Conservation (phyloP, 2,329 filamentous ascomycete species). For the Shiraia sp. region DNA sequence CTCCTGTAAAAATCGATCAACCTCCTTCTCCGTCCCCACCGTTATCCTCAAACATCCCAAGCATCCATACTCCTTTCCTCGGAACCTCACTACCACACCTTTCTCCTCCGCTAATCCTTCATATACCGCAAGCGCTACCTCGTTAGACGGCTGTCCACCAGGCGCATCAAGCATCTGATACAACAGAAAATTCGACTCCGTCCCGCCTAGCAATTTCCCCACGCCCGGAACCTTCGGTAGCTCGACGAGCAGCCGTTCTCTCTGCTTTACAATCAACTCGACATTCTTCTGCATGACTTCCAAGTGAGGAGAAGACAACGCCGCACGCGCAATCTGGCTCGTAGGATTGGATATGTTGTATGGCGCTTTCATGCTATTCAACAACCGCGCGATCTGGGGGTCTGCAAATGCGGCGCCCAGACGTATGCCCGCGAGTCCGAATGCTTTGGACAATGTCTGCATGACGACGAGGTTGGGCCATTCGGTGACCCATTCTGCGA, state of each 20-base stretch:
- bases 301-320: conserved; percentile 69
- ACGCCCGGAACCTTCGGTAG: conserved; percentile 77
- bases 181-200: conserved; percentile 84
- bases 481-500: conserved; percentile 89
- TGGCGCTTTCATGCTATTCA: conserved; percentile 93
- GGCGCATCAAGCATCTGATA: conserved; percentile 79
- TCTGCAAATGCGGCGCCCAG: conserved; percentile 84
- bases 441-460: conserved; percentile 98
- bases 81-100: conserved; percentile 90
- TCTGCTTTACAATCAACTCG: conserved; percentile 72
- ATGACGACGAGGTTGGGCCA: conserved; percentile 96
- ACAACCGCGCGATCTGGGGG: conserved; percentile 71
- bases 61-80: conserved; percentile 91
- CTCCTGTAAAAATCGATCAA: conserved; percentile 75
- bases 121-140: conserved; percentile 77
- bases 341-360: conserved; percentile 95
- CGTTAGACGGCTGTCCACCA: conserved; percentile 75
- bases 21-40: conserved; percentile 85
- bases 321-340: conserved; percentile 75
- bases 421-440: conserved; percentile 91
- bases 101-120: conserved; percentile 80
- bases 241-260: conserved; percentile 73
- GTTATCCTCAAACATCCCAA: conserved; percentile 88
- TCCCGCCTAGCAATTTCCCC: conserved; percentile 78
- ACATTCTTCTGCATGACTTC: conserved; percentile 72